Evolutionary conservation across 2,329 filamentous ascomycete genomes (phyloP).

Genomic region (Aspergillus bombycis): DNA sequence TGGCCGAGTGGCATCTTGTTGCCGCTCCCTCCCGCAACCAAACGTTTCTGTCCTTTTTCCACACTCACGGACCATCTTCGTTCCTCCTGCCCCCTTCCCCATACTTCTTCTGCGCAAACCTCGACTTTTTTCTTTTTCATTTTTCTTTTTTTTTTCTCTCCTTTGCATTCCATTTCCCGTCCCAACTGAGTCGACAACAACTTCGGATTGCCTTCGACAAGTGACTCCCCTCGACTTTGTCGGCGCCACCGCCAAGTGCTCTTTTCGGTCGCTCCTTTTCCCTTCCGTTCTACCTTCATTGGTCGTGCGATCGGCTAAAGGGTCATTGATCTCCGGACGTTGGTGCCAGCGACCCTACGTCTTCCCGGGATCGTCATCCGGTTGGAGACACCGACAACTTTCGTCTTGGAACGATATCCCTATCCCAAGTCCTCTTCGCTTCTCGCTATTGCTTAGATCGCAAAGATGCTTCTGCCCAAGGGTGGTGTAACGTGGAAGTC

Average conservation of each 20-base stretch:
- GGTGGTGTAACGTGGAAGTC: conserved; percentile 92
- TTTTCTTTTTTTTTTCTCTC: background rate
- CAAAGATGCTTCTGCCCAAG: conserved; percentile 83
- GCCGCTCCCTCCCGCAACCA: conserved; percentile 13
- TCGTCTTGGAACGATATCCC: background rate
- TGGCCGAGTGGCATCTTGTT: background rate
- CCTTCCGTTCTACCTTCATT: background rate
- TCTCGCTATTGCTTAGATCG: conserved; percentile 4
- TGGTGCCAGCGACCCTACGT: conserved; percentile 2
- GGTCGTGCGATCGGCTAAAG: conserved; percentile 4
- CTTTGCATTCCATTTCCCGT: background rate
- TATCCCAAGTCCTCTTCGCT: background rate
- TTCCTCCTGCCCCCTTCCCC: conserved; percentile 15
- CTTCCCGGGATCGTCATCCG: conserved; percentile 20
- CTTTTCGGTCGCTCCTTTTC: conserved; percentile 10
- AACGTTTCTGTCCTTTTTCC: conserved; percentile 13
- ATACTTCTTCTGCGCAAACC: conserved; percentile 4
- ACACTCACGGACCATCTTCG: conserved; percentile 16
- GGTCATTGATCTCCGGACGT: conserved; percentile 5
- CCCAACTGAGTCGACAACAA: background rate
- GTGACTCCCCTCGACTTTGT: conserved; percentile 2
- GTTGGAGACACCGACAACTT: conserved; percentile 11
- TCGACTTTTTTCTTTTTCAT: background rate
- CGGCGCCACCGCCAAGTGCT: conserved; percentile 7
- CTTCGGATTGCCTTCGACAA: background rate